phyloP scores from a whole-genome alignment of 345 rosid species.

The Toxicodendron radicans region DNA sequence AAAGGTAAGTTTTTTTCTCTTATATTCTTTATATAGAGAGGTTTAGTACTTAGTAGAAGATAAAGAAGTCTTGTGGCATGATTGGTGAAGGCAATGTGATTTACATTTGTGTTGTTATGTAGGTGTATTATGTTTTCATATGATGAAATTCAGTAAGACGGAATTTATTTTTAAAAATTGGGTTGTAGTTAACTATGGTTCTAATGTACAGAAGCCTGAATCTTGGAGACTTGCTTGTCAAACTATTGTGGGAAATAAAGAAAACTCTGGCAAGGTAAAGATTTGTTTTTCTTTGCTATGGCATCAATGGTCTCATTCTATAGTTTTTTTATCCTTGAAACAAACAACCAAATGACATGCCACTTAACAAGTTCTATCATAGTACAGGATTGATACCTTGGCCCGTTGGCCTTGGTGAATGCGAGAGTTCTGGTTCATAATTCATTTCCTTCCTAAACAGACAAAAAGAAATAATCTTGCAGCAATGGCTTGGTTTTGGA shows the following conservation, averaged over 20 bases:
- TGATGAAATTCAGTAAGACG: background rate
- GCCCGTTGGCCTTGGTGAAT: background rate
- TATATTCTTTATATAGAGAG: background rate
- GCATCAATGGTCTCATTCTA: background rate
- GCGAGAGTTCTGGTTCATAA: background rate
- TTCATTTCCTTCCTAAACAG: background rate
- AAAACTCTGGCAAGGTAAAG: constrained; percentile 79
- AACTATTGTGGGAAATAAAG: constrained; percentile 87
- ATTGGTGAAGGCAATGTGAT: background rate
- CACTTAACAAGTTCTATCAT: background rate
- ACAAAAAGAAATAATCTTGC: background rate
- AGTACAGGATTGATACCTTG: background rate
- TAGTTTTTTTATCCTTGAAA: background rate
- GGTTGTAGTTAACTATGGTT: background rate
- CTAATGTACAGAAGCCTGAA: constrained; percentile 63
- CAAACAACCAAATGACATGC: background rate
- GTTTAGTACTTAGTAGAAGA: too few relatives aligned
- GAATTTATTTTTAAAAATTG: background rate
- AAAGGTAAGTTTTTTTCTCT: constrained; percentile 42
- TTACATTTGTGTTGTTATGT: background rate
- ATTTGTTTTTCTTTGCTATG: background rate
- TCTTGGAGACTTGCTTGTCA: constrained; percentile 93
- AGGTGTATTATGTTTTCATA: too few relatives aligned
- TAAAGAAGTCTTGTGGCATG: too few relatives aligned
- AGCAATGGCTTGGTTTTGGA: constrained; percentile 10